Conservation (phyloP, 2,329 filamentous ascomycete species). For the Fusarium mexicanum region DNA sequence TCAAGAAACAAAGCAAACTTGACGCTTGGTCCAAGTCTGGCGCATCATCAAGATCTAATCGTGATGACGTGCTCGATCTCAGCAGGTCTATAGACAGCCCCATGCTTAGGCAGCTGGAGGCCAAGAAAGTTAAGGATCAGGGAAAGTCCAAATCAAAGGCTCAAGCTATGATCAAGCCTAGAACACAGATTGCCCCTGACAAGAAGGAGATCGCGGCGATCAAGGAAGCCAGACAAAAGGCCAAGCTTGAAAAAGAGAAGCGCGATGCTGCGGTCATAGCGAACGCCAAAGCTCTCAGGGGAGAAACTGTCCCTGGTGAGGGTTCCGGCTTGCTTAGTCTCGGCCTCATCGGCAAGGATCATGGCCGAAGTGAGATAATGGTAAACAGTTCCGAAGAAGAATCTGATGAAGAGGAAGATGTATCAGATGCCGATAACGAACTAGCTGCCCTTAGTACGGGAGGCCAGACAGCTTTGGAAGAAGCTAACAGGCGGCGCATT, state of each 20-base stretch:
- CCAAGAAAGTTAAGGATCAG: constrained; percentile 47
- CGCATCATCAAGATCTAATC: constrained; percentile 51
- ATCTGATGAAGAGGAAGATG: constrained; percentile 72
- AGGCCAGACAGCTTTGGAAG: constrained; percentile 59
- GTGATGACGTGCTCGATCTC: constrained; percentile 59
- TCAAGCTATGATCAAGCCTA: constrained; percentile 45
- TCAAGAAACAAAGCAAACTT: constrained; percentile 68
- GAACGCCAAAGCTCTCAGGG: constrained; percentile 63
- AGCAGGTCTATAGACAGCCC: constrained; percentile 59
- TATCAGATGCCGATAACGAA: constrained; percentile 61
- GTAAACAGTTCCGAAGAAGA: constrained; percentile 84
- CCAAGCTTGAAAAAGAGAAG: constrained; percentile 78
- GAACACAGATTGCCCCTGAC: constrained; percentile 45
- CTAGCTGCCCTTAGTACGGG: constrained; percentile 60
- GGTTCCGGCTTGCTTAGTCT: constrained; percentile 81
- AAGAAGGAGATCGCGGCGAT: constrained; percentile 58
- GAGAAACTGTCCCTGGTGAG: constrained; percentile 65
- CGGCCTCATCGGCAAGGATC: constrained; percentile 80
- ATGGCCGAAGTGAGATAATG: constrained; percentile 89
- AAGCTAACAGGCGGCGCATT: constrained; percentile 57
- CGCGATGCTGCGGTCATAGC: constrained; percentile 78
- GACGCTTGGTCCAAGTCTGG: constrained; percentile 69
- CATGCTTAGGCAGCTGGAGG: constrained; percentile 58
- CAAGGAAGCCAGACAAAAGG: constrained; percentile 77
- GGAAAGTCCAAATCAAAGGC: constrained; percentile 45